Conservation (phyloP, 441 rosid genomes). For the Geranium incanum region DNA sequence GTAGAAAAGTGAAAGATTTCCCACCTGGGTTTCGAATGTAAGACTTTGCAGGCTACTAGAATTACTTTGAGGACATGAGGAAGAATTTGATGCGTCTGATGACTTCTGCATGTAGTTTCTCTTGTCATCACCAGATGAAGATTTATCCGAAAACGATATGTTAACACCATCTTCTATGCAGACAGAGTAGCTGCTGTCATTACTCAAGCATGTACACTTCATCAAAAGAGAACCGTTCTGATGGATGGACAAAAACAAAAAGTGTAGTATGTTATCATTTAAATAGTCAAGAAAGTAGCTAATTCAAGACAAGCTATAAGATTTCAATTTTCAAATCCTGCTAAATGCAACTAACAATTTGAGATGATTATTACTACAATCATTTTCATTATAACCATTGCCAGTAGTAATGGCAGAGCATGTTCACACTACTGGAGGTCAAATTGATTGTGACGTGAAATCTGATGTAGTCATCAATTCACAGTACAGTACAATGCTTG, state of each 20-base stretch:
- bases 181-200: conserved; percentile 83
- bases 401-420: background rate
- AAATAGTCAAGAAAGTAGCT: background rate
- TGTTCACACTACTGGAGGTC: background rate
- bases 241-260: conserved; percentile 20
- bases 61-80: conserved; percentile 37
- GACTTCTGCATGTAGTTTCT: conserved; percentile 33
- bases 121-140: conserved; percentile 40
- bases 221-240: conserved; percentile 90
- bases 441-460: background rate
- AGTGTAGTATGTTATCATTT: background rate
- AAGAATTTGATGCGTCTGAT: conserved; percentile 34
- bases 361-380: background rate
- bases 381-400: background rate
- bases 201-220: conserved; percentile 77
- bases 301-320: background rate
- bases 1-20: conserved; percentile 8
- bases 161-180: conserved; percentile 83
- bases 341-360: background rate
- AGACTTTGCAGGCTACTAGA: conserved; percentile 46
- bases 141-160: conserved; percentile 50
- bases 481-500: background rate
- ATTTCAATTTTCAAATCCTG: background rate
- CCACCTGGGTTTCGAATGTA: conserved; percentile 94
- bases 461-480: background rate